These are phyloP conservation scores for Paecilomyces dactylethromorphus DNA, from an alignment of 2,329 filamentous ascomycete genomes.

Conservation along the genomic window DNA sequence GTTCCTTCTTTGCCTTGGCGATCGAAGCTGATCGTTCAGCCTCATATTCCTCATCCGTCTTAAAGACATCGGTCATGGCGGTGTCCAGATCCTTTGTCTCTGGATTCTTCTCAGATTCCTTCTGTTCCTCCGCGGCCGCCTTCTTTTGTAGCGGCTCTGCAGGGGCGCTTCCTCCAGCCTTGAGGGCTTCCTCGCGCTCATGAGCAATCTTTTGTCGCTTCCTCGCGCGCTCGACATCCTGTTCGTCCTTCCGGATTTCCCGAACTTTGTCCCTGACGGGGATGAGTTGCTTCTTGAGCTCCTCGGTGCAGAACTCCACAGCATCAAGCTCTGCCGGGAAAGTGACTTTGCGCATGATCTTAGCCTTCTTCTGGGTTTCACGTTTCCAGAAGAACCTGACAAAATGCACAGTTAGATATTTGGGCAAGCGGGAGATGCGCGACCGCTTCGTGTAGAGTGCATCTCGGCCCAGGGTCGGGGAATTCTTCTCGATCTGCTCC, in stretches of 20 bases:
- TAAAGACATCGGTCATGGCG: constrained; percentile 69
- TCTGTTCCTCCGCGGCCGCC: constrained; percentile 44
- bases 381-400: constrained; percentile 98
- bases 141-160: constrained; percentile 42
- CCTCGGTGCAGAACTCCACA: constrained; percentile 91
- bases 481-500: constrained; percentile 88
- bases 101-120: constrained; percentile 42
- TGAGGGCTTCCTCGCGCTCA: constrained; percentile 48
- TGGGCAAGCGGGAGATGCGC: constrained; percentile 82
- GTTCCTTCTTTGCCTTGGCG: constrained; percentile 76
- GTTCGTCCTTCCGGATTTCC: constrained; percentile 88
- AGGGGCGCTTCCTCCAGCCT: constrained; percentile 27
- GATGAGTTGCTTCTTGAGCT: constrained; percentile 72
- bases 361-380: constrained; percentile 94
- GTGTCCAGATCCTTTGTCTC: constrained; percentile 60
- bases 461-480: constrained; percentile 67
- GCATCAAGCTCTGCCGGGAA: constrained; percentile 91
- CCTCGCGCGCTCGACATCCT: constrained; percentile 82
- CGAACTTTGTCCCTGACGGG: constrained; percentile 96
- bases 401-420: constrained; percentile 95
- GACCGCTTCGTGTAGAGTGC: constrained; percentile 84
- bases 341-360: constrained; percentile 98
- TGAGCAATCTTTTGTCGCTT: constrained; percentile 78
- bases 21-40: constrained; percentile 73
- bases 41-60: constrained; percentile 90